Evolutionary conservation across 352 stramenopile species (phyloP).

Genomic region (Pythium monospermum): DNA sequence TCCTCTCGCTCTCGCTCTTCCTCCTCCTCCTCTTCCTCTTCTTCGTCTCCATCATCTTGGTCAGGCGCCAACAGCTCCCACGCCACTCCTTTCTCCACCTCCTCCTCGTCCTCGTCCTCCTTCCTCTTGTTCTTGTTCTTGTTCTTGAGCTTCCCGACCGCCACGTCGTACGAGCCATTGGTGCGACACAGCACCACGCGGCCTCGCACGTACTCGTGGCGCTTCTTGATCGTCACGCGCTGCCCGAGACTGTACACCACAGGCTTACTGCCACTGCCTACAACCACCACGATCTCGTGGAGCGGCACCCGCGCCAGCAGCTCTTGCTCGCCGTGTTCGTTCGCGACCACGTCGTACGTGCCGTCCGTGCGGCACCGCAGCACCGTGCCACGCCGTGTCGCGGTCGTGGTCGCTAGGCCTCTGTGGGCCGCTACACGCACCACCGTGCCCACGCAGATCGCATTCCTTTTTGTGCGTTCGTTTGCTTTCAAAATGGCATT

Average conservation of each 20-base stretch:
- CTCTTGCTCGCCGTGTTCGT: constrained; percentile 42
- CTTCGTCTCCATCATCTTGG: constrained; percentile 21
- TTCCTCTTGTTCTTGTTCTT: too few relatives aligned
- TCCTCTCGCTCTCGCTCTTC: constrained; percentile 10
- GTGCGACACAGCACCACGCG: constrained; percentile 30
- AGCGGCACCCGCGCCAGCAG: constrained; percentile 33
- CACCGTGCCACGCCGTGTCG: constrained; percentile 39
- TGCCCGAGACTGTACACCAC: constrained; percentile 32
- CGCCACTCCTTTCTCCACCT: constrained; percentile 31
- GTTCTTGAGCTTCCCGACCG: constrained; percentile 1
- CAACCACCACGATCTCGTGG: constrained; percentile 20
- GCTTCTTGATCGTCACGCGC: constrained; percentile 48
- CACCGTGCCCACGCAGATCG: constrained; percentile 20
- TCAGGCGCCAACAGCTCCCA: constrained; percentile 43
- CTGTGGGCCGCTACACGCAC: constrained; percentile 46
- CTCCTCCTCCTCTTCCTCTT: constrained; percentile 20
- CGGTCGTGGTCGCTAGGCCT: constrained; percentile 45
- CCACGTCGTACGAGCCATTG: constrained; percentile 54
- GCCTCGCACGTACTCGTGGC: constrained; percentile 52
- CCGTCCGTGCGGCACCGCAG: constrained; percentile 43
- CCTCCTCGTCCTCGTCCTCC: too few relatives aligned
- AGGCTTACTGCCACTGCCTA: constrained; percentile 21
- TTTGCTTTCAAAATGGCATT: background rate
- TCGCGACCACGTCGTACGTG: constrained; percentile 56
- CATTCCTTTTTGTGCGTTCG: background rate